Base-by-base conservation (phyloP, 108 stramenopile genomes). In the Asterionellopsis glacialis region DNA sequence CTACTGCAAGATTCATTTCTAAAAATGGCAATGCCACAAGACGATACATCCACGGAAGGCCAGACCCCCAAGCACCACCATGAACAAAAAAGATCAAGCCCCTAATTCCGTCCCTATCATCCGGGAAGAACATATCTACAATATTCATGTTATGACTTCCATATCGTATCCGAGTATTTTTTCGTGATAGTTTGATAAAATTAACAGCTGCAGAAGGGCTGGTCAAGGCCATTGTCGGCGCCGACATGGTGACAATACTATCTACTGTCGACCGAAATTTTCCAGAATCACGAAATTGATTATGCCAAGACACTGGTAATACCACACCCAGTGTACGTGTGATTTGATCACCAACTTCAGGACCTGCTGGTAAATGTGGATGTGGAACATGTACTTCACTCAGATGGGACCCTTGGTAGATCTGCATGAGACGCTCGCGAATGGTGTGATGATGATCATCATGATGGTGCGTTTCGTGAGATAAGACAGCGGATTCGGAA, bases 51-150 rank as follows among this genome's bases (percentile, higher is more conserved):
- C 85, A 85, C 14, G 91, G 83, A 56, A 67, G 56, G 1, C 91
- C 91, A 33, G 63, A 58, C 27, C 91, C 91, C 91, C 91, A 92
- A 0, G 87, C 91, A 33, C 91, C 91, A 38, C 91, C 91, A 59
- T 92, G 91, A 1, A 74, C 68, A 73, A 70, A 68, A 26, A 77
- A 59, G 11, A 75, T 47, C 61, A 74, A 61, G 55, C 67, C 56
- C 23, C 55, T 43, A 21, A 0, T 11, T 47, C 43, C 38, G 40
- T 61, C 41, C 40, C 23, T 47, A 13, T 51, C 14, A 3, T 51
- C 16, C 0, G 88, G 89, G 43, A 79, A 55, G 39, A 77, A 78
- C 41, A 91, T 50, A 43, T 91, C 87, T n/a, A 91, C 63, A 45
- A 67, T 67, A 64, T 86, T 84, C 72, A 69, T 72, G 9, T 43